Conservation (phyloP, 2,329 filamentous ascomycete species). For the Graphilbum fragrans region DNA sequence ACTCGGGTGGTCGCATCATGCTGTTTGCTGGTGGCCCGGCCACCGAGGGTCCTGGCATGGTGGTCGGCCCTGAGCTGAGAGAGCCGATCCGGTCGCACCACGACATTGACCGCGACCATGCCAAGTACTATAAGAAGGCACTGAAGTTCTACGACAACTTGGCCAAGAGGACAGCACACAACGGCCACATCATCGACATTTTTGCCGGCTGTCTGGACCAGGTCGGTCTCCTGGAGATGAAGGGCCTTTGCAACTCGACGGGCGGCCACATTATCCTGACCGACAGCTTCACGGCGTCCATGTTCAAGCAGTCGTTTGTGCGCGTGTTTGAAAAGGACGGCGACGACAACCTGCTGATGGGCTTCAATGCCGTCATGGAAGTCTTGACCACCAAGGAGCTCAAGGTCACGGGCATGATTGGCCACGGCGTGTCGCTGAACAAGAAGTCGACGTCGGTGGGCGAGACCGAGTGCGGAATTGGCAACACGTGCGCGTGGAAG, state of each 20-base stretch:
- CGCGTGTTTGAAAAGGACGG: conserved; percentile 95
- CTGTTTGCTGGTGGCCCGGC: conserved; percentile 89
- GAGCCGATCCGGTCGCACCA: conserved; percentile 97
- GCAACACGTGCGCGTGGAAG: conserved; percentile 98
- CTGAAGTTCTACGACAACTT: conserved; percentile 95
- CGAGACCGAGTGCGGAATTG: conserved; percentile 95
- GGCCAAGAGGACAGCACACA: conserved; percentile 88
- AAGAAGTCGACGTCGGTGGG: conserved; percentile 97
- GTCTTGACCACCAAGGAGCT: conserved; percentile 95
- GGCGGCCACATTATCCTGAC: conserved; percentile 97
- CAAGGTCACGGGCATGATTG: conserved; percentile 94
- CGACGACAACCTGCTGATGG: conserved; percentile 91
- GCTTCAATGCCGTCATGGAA: conserved; percentile 92
- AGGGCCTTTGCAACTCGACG: conserved; percentile 88
- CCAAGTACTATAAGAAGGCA: conserved; percentile 99
- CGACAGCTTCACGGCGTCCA: conserved; percentile 95
- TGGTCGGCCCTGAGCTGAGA: conserved; percentile 87
- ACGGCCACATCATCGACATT: conserved; percentile 94
- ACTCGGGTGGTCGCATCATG: conserved; percentile 92
- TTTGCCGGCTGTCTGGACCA: conserved; percentile 97
- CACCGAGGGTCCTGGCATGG: conserved; percentile 92
- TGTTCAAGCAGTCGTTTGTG: conserved; percentile 98
- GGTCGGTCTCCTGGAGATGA: conserved; percentile 96
- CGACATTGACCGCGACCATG: conserved; percentile 96
- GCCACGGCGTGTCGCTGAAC: conserved; percentile 91